A percentile compares a stretch with the other conserved stretches of the same genome.
These are phyloP conservation scores for Pseudogymnoascus sp. DNA, from an alignment of 2,329 filamentous ascomycete species.

Conservation along the genomic window DNA sequence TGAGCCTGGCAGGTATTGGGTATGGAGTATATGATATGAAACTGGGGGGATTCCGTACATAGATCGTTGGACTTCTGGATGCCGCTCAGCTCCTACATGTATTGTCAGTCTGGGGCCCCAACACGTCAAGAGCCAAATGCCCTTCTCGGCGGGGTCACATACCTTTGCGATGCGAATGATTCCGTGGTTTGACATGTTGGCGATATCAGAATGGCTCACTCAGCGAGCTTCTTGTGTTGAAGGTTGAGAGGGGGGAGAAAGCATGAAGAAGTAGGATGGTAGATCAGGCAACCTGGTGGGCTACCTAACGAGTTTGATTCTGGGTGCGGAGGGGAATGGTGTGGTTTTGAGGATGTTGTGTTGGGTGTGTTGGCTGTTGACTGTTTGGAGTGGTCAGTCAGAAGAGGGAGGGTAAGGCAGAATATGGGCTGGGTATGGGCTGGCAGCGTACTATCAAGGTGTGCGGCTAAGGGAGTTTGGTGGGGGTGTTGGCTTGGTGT, in stretches of 20 bases:
- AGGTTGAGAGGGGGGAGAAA: not conserved
- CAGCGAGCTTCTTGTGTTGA: not conserved
- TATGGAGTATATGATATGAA: not conserved
- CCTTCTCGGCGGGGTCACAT: slow-evolving; percentile 27
- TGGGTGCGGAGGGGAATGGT: not conserved
- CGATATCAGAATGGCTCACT: slow-evolving; percentile 10
- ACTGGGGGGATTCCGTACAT: slow-evolving; percentile 49
- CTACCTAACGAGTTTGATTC: not conserved
- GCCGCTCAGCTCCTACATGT: slow-evolving; percentile 68
- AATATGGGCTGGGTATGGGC: not conserved
- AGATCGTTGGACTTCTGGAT: slow-evolving; percentile 79
- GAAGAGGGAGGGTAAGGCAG: not conserved
- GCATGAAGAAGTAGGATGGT: not conserved
- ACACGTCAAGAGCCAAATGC: not conserved
- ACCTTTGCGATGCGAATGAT: slow-evolving; percentile 84
- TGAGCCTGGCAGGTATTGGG: not conserved
- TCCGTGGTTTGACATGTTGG: slow-evolving; percentile 70
- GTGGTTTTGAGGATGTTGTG: not conserved
- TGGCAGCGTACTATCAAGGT: not conserved
- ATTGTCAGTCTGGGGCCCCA: slow-evolving; percentile 30
- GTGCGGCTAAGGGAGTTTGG: not conserved
- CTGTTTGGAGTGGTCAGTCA: not conserved
- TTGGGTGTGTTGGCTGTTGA: not conserved
- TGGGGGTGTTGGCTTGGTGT: not conserved
- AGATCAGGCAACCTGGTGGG: not conserved